A percentile compares a stretch with the other conserved stretches of the same genome.
These are phyloP conservation scores for Pilasporangium apinafurcum DNA, from an alignment of 352 stramenopile genomes.

Conservation along the genomic window DNA sequence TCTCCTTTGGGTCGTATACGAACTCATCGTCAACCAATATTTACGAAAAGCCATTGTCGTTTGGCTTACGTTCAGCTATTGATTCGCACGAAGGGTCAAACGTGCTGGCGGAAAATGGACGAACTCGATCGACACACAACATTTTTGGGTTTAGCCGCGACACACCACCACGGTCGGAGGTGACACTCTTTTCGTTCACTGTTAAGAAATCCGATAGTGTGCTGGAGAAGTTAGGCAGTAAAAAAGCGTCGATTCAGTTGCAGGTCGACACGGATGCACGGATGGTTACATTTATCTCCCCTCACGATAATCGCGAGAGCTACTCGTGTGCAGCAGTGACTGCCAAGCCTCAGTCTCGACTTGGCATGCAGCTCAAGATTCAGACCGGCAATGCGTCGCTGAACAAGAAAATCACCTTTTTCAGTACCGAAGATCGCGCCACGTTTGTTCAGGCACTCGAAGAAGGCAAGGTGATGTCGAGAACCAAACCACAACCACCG, in stretches of 20 bases:
- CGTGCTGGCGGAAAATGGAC: slow-evolving; percentile 55
- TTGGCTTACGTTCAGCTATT: slow-evolving; percentile 17
- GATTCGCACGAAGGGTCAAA: slow-evolving; percentile 31
- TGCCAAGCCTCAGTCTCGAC: slow-evolving; percentile 61
- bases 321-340: slow-evolving; percentile 78
- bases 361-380: slow-evolving; percentile 85
- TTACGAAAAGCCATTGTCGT: slow-evolving; percentile 24
- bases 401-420: slow-evolving; percentile 84
- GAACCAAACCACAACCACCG: slow-evolving; percentile 28
- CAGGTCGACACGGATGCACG: slow-evolving; percentile 78
- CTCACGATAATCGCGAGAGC: slow-evolving; percentile 68
- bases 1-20: slow-evolving; percentile 38
- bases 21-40: slow-evolving; percentile 9
- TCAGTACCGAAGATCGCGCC: slow-evolving; percentile 71
- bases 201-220: slow-evolving; percentile 84
- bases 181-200: slow-evolving; percentile 82
- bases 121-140: slow-evolving; percentile 61
- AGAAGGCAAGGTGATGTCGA: slow-evolving; percentile 80
- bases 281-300: slow-evolving; percentile 80
- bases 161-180: slow-evolving; percentile 36
- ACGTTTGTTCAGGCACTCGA: slow-evolving; percentile 81
- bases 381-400: slow-evolving; percentile 65
- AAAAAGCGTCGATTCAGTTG: slow-evolving; percentile 77
- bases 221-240: slow-evolving; percentile 74
- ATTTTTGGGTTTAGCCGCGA: slow-evolving; percentile 72